A percentile compares a stretch with the other conserved stretches of the same genome.
These are phyloP conservation scores for Trametes sp. DNA, from an alignment of 1,284 basidiomycete species.

Conservation along the genomic window DNA sequence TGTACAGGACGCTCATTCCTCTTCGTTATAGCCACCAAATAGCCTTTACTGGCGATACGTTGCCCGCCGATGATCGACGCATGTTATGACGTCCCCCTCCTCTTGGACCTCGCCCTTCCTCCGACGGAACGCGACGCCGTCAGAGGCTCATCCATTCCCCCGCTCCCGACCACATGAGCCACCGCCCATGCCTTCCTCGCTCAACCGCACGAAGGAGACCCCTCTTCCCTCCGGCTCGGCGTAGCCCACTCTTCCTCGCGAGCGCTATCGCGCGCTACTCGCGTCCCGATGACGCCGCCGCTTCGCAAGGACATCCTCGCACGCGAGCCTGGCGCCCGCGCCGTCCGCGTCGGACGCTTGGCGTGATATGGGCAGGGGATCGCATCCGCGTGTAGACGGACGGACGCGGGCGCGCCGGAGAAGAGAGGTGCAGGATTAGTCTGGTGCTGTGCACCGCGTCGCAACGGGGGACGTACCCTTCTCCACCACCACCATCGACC, in stretches of 20 bases:
- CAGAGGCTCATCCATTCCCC: constrained; percentile 10
- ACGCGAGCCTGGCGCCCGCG: constrained; percentile 16
- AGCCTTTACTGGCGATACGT: constrained; percentile 70
- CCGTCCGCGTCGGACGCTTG: constrained; percentile 22
- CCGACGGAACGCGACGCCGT: constrained; percentile 13
- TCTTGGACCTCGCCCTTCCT: constrained; percentile 9
- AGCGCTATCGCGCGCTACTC: constrained; percentile 17
- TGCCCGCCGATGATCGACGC: constrained; percentile 57
- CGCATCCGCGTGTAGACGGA: constrained; percentile 10
- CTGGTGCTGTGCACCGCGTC: constrained; percentile 30
- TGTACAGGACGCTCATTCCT: constrained; percentile 14
- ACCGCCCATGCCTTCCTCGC: constrained; percentile 27
- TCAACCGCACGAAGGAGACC: constrained; percentile 21
- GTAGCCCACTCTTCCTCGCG: constrained; percentile 22
- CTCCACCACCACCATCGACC: constrained; percentile 12
- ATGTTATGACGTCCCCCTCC: not conserved
- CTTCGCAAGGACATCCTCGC: constrained; percentile 11
- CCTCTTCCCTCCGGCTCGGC: constrained; percentile 6
- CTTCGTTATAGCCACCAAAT: constrained; percentile 62
- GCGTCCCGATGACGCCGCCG: constrained; percentile 16
- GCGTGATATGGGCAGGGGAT: constrained; percentile 12
- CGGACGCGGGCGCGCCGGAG: constrained; percentile 25
- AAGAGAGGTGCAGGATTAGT: constrained; percentile 23
- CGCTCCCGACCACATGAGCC: constrained; percentile 13
- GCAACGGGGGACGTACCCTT: too few species aligned